Base-by-base conservation (phyloP, 2,329 filamentous ascomycete genomes). In the Botrytis squamosa region DNA sequence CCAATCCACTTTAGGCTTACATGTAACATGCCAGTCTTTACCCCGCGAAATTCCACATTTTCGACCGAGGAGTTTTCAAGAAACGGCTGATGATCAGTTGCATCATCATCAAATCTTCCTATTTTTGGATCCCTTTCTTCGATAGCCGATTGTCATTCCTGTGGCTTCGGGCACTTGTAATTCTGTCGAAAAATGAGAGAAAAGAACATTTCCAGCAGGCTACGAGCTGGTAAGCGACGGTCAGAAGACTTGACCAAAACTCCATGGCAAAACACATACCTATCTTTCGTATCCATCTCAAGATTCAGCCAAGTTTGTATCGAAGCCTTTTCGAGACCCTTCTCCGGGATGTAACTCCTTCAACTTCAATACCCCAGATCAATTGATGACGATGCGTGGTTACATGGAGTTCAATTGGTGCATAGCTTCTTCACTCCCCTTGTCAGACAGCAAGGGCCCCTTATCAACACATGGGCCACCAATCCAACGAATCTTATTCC, bases 21-120 rank as follows among this genome's bases (percentile, higher is more conserved):
- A 62, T 38, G 33, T 62, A 60, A 42, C 38, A 64, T 64, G 62
- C 25, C 62, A 65, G 40, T 65, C 62, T 29, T 46, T 65, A 70
- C 67, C 67, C 67, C 67, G 67, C 67, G 52, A 59, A 44, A 33
- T n/a, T 33, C 67, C 38, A 44, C 38, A 59, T 49, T 42, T 70
- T 59, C n/a, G 62, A 29, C 67, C 67, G 52, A 70, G 67, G 67
- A 59, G 25, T 9, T 59, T 69, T 69, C 25, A 29, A n/a, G 14
- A 22, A 57, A 69, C 49, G 16, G 29, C 36, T 22, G n/a, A 46
- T 18, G 22, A 65, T 40, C 40, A 12, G 20, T 46, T 20, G 29
- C 40, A 44, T 42, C n/a, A 46, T 65, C n/a, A 46, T 65, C 12
- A 3, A 20, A 42, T 25, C 25, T 42, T 57, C 52, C 38, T 44